Conservation (phyloP, 306 rosid species). For the Quercus ilex region DNA sequence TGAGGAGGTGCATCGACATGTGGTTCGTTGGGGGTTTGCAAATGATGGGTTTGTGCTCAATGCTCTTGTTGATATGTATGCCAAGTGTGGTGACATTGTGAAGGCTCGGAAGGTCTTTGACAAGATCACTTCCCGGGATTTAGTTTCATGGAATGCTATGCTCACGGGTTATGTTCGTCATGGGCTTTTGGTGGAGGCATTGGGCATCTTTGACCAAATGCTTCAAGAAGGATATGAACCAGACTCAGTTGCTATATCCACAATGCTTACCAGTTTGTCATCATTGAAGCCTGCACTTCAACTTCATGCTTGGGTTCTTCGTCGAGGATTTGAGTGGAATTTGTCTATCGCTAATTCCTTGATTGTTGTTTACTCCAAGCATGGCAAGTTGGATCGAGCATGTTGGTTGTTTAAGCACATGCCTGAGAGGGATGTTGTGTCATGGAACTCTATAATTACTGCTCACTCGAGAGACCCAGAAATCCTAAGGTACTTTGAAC, state of each 20-base stretch:
- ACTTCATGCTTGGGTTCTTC: conserved; percentile 75
- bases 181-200: conserved; percentile 56
- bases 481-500: conserved; percentile 55
- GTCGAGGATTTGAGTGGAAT: conserved; percentile 59
- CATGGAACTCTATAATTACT: conserved; percentile 87
- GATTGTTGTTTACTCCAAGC: conserved; percentile 58
- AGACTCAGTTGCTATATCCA: conserved; percentile 61
- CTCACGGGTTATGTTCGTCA: conserved; percentile 66
- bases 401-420: conserved; percentile 54
- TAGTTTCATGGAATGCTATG: conserved; percentile 87
- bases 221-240: conserved; percentile 50
- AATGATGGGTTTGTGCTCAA: conserved; percentile 69
- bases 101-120: conserved; percentile 67
- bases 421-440: conserved; percentile 73
- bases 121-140: conserved; percentile 49
- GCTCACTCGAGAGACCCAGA: conserved; percentile 53
- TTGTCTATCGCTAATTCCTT: conserved; percentile 68
- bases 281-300: conserved; percentile 46
- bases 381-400: conserved; percentile 47
- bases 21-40: conserved; percentile 56
- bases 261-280: conserved; percentile 39
- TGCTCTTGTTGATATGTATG: conserved; percentile 83
- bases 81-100: conserved; percentile 87
- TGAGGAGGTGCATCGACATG: conserved; percentile 70
- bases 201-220: conserved; percentile 50